Base-by-base conservation (phyloP, 495 filamentous ascomycete genomes). In the Lophiotrema nucula region DNA sequence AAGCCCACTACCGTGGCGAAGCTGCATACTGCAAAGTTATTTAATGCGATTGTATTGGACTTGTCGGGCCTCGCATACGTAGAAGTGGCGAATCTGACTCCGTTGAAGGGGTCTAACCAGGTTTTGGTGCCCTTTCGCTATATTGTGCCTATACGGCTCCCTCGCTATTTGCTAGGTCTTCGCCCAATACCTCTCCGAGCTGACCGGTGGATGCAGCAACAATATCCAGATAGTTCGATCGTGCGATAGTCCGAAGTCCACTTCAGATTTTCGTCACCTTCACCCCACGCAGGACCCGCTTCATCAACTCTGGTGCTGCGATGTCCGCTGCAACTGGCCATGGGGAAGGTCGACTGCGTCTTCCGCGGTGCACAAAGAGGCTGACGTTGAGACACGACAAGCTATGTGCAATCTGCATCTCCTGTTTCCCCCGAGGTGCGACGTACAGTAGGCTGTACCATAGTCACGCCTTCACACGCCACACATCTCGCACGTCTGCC, bases 361-460 rank as follows among this genome's bases (percentile, higher is more conserved):
- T 22, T 15, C 2, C 10, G 2, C 19, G 3, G 19, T 28, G 27
- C 47, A 21, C 18, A 35, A 25, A 25, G 58, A 41, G 49, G 58
- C 49, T 61, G 50, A 61, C 2, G 37, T 43, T 48, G 58, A 47
- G 50, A 61, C 58, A 55, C 50, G 24, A 61, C 21, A 1, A 49
- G 50, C 57, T 48, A 52, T 53, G 47, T 50, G 47, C 35, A 44
- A 33, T 38, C 48, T 39, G 56, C 47, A 23, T 33, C 16, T 54
- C 24, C 31, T 49, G 39, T 38, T 53, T 47, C 48, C 47, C 19
- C 44, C 39, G 47, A 27, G 48, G 16, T 11, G 16, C 24, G 38
- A 55, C 33, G 56, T 46, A 28, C 56, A 45, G 48, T 3, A 31
- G 11, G 18, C 15, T 16, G 19, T 21, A 18, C 27, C 41, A 23